Conservation (phyloP, 2,329 filamentous ascomycete species). For the Penicillium fuscoglaucum region DNA sequence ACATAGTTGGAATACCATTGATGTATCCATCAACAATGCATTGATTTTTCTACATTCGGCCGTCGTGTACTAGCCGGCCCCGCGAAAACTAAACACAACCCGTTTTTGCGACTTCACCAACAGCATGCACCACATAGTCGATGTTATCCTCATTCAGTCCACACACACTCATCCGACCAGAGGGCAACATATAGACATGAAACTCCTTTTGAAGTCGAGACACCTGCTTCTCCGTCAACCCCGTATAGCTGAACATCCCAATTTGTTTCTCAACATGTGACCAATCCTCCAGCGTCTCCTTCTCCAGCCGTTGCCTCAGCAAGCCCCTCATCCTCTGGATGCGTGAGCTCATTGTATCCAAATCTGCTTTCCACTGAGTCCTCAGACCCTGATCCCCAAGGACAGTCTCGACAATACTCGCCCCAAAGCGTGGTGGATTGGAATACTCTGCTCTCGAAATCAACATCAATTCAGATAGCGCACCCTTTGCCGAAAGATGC, state of each 20-base stretch:
- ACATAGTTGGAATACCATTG: no score
- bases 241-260: neutral
- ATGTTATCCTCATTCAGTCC: neutral
- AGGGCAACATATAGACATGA: neutral
- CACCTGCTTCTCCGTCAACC: neutral
- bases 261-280: neutral
- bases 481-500: neutral
- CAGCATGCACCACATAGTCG: neutral
- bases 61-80: no score
- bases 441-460: neutral
- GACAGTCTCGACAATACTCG: neutral
- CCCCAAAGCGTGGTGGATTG: neutral
- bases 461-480: neutral
- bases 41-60: no score
- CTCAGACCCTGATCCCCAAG: neutral
- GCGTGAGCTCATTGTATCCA: neutral
- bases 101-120: neutral
- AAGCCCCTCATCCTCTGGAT: neutral
- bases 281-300: neutral
- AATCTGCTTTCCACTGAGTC: neutral
- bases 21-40: no score
- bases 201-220: neutral
- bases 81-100: neutral
- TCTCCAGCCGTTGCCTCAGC: neutral
- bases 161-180: neutral